Evolutionary conservation across 1,139 yeast species (phyloP), one percentile per base, ranked within the genome.

Genomic region (Saccharomyces pastorianus): DNA sequence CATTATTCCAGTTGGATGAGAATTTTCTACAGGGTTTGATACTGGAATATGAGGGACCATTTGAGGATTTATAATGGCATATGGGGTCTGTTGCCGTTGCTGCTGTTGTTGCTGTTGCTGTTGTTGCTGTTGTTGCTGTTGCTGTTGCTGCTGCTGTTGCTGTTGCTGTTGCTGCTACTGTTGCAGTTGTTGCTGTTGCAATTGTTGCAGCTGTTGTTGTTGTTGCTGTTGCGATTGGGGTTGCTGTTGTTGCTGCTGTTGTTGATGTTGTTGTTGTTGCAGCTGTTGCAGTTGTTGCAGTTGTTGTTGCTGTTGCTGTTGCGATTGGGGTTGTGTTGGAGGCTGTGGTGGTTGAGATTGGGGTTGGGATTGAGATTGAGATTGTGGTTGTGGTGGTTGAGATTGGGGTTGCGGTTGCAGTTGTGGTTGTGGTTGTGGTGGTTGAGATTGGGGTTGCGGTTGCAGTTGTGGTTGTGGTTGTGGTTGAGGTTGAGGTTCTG

Each of bases 61-160:
- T 48, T 48, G 53, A 9, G 44, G n/a, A 5, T 38, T 38, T 9
- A 38, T 9, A 17, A 38, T 38, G 6, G 34, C 28, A n/a, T 38
- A 51, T 23, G 38, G 49, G 23, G 46, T 55, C 26, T 48, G 55
- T 34, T 52, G 54, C 13, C 46, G 55, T 23, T 48, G 55, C 23
- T 51, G 59, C 17, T 55, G 55, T 17, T 52, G 59, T 41, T 51
- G 60, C 8, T 48, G 48, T 41, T 52, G 56, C 13, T 53, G 53
- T 25, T 48, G 55, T 34, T 52, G 54, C 13, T 47, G 55, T 26
- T 48, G 55, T 26, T 51, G 59, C 28, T 55, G 55, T 17, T 52
- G 59, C 41, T 51, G 60, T 11, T 48, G 48, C 32, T 52, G 56
- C 13, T 53, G 53, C 25, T 50, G 53, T n/a, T 41, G 47, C 17